Evolutionary conservation across 306 rosid species (phyloP), one percentile per base, ranked within the genome.

Genomic region (Acacia crassicarpa): DNA sequence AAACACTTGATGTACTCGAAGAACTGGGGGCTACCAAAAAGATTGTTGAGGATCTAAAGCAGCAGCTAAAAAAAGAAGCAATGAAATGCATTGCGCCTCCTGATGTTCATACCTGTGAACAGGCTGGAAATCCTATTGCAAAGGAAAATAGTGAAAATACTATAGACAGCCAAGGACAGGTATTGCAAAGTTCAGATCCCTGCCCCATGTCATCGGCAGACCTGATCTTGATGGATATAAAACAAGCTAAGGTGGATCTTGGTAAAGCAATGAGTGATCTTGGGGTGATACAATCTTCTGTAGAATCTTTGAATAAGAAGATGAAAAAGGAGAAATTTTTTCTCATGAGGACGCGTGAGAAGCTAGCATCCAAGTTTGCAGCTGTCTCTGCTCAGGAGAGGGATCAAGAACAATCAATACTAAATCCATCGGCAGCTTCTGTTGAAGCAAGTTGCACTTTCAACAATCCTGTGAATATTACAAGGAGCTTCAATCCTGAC

Each of bases 1-100:
- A 95, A 89, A 93, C 99, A 17, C 98, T 95, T 48, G 99, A 95
- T 80, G 94, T 95, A 44, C 93, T 95, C 27, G 99, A 95, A 88
- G 97, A 95, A 83, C 85, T 95, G 5, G 95, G 96, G 70, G 88
- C 97, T 67, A 92, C 99, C 30, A 95, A 95, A 78, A 82, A 88
- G 76, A 89, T 93, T 54, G 91, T 95, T 30, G 98, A 93, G 83
- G 97, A 92, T 22, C 85, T 95, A 67, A 95, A 95, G 80, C 86
- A 86, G 81, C 94, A 95, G 89, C 91, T 95, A 17, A 92, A 90
- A 81, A 84, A 89, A 35, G 97, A 93, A 84, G 94, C 92, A 40
- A 72, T 87, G 82, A 95, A 86, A 78, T 87, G 91, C 87, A 69
- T 80, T 79, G 76, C 86, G 11, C 72, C 85, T 32, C 86, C 82